phyloP scores from a whole-genome alignment of 805 yeast genomes.

The Candida chauliodis region DNA sequence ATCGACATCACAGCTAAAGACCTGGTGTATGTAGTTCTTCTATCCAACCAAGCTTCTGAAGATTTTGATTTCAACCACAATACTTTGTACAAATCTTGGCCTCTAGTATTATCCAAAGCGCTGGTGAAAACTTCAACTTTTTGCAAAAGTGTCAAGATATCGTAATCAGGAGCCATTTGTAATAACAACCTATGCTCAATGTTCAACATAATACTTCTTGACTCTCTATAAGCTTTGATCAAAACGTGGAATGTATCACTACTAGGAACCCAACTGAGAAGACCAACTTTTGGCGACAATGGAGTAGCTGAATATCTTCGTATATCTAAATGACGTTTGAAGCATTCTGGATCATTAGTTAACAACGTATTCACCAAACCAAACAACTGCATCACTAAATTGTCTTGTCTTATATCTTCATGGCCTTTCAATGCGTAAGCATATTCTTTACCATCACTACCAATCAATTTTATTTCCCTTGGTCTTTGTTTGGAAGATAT shows the following conservation, averaged over 20 bases:
- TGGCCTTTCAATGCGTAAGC: constrained; percentile 86
- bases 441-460: constrained; percentile 90
- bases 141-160: constrained; percentile 79
- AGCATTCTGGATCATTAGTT: constrained; percentile 89
- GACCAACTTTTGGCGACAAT: constrained; percentile 92
- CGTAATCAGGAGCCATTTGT: constrained; percentile 98
- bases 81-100: constrained; percentile 93
- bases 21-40: constrained; percentile 93
- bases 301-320: constrained; percentile 94
- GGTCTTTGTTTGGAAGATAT: constrained; percentile 97
- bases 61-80: constrained; percentile 95
- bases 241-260: constrained; percentile 94
- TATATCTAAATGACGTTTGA: constrained; percentile 90
- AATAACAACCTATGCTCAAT: constrained; percentile 94
- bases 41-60: constrained; percentile 95
- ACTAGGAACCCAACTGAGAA: constrained; percentile 96
- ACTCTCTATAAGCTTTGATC: constrained; percentile 88
- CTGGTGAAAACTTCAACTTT: constrained; percentile 96
- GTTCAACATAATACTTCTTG: constrained; percentile 81
- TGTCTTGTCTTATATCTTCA: constrained; percentile 97
- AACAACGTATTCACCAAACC: constrained; percentile 91
- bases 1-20: constrained; percentile 98
- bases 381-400: constrained; percentile 94
- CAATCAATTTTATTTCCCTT: constrained; percentile 71
- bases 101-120: constrained; percentile 91